A percentile compares a stretch with the other conserved stretches of the same genome.
phyloP scores from a whole-genome alignment of 2,329 filamentous ascomycete genomes.

The Geosmithia putterillii region DNA sequence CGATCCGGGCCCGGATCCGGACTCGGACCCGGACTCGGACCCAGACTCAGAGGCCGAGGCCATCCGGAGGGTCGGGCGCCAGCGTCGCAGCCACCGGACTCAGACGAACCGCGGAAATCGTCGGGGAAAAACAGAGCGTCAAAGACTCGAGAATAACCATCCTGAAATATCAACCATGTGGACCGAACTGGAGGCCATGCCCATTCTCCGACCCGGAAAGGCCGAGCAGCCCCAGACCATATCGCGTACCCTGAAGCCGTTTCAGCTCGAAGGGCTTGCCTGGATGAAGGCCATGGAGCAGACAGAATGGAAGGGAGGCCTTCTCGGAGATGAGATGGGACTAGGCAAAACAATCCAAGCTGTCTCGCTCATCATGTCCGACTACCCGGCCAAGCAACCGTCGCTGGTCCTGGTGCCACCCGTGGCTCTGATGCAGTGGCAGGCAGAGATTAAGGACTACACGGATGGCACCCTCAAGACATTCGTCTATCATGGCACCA shows the following conservation, averaged over 20 bases:
- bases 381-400: constrained; percentile 70
- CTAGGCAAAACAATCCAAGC: constrained; percentile 98
- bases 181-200: constrained; percentile 57
- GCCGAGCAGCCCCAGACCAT: constrained; percentile 53
- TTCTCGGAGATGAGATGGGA: constrained; percentile 96
- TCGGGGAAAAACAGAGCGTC: constrained; percentile 35
- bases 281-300: constrained; percentile 93
- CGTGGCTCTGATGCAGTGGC: constrained; percentile 94
- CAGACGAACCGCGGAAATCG: constrained; percentile 7
- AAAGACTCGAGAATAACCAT: constrained; percentile 62
- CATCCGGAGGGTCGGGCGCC: no score
- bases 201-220: constrained; percentile 46
- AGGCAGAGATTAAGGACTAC: constrained; percentile 64
- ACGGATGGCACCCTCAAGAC: constrained; percentile 86
- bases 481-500: constrained; percentile 80
- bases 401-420: constrained; percentile 84
- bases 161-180: constrained; percentile 78
- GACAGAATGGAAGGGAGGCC: constrained; percentile 72
- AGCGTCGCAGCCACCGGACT: constrained; percentile 21
- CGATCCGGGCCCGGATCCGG: background rate
- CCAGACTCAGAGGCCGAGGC: no score
- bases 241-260: constrained; percentile 74
- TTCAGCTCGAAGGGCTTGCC: constrained; percentile 83
- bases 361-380: constrained; percentile 95
- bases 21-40: background rate